Evolutionary conservation across 352 stramenopile species (phyloP).

Genomic region (Globisporangium nodosum): DNA sequence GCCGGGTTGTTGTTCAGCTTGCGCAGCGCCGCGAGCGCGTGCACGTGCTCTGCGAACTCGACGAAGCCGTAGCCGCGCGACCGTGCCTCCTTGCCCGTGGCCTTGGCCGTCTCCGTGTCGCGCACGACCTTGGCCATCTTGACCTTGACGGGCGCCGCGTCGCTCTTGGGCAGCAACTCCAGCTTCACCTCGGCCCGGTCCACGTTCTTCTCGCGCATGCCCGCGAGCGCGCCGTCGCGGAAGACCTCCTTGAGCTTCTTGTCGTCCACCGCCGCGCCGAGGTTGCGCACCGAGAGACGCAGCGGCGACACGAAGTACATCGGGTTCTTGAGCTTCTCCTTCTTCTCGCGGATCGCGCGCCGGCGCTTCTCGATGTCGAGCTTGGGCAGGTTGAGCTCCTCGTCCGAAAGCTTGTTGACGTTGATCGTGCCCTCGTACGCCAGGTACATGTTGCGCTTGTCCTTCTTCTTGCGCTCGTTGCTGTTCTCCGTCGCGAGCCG

Average conservation of each 20-base stretch:
- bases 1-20: constrained; percentile 97
- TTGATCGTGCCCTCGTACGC: constrained; percentile 93
- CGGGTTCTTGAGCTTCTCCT: constrained; percentile 95
- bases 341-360: constrained; percentile 92
- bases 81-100: constrained; percentile 39
- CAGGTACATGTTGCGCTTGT: constrained; percentile 96
- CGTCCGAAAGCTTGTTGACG: constrained; percentile 87
- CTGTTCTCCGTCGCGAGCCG: constrained; percentile 46
- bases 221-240: constrained; percentile 67
- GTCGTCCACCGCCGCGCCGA: constrained; percentile 86
- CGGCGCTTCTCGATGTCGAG: constrained; percentile 94
- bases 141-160: constrained; percentile 52
- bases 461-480: constrained; percentile 64
- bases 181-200: constrained; percentile 73
- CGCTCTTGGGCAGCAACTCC: constrained; percentile 39
- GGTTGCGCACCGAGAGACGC: constrained; percentile 93
- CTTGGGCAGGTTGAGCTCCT: constrained; percentile 79
- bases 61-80: constrained; percentile 92
- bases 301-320: constrained; percentile 96
- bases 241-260: constrained; percentile 88
- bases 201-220: constrained; percentile 71
- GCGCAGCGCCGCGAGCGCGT: constrained; percentile 94
- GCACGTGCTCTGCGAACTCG: constrained; percentile 95
- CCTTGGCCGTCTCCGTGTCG: constrained; percentile 60
- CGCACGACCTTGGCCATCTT: constrained; percentile 82